Evolutionary conservation across 257 asterid genomes (phyloP).

Genomic region (Salvia miltiorrhiza): DNA sequence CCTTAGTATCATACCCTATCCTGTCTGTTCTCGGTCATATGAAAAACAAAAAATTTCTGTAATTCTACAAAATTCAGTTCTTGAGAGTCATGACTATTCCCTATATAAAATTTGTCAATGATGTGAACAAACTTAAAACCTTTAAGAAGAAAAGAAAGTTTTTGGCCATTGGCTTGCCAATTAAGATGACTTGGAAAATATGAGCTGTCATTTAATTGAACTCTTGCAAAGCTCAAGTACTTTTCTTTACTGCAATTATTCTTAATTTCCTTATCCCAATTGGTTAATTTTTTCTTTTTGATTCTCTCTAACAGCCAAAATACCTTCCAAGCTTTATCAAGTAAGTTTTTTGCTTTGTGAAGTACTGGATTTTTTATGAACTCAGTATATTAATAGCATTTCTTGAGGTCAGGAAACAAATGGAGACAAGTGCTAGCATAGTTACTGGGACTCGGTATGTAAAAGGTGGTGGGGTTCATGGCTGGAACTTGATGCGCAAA

Average conservation of each 20-base stretch:
- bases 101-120: neutral
- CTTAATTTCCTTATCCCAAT: neutral
- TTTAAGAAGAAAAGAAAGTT: neutral
- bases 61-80: neutral
- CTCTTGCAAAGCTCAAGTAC: neutral
- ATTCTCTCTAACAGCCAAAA: conserved; percentile 64
- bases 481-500: conserved; percentile 97
- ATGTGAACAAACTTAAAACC: conserved; percentile 9
- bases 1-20: neutral
- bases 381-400: conserved; percentile 12
- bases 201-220: neutral
- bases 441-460: conserved; percentile 98
- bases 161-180: neutral
- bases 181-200: neutral
- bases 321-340: conserved; percentile 87
- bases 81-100: neutral
- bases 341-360: conserved; percentile 41
- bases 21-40: neutral
- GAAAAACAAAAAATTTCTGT: neutral
- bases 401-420: conserved; percentile 68
- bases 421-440: conserved; percentile 87
- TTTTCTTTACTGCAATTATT: neutral
- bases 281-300: conserved; percentile 20
- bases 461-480: conserved; percentile 90
- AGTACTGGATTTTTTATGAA: conserved; percentile 9